phyloP scores from a whole-genome alignment of 1,139 yeast species.

The Petasospora fabianii region DNA sequence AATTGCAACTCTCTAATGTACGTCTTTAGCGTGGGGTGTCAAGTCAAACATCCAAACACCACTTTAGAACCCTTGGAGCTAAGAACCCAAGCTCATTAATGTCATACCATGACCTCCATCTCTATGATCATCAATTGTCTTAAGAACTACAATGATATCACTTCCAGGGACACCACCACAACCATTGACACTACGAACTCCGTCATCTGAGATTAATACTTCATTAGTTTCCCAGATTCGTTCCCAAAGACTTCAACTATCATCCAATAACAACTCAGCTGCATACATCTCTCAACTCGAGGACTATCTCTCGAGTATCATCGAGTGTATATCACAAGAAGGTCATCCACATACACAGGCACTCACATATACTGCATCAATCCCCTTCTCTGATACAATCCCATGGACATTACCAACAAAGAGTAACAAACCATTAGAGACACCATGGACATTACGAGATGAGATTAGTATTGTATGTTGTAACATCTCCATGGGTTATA shows the following conservation, averaged over 20 bases:
- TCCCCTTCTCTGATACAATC: background rate
- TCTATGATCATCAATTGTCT: no score
- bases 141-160: no score
- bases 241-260: background rate
- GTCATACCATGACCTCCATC: no score
- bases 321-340: background rate
- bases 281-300: background rate
- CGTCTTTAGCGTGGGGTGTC: no score
- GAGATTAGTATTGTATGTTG: constrained; percentile 11
- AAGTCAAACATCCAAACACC: no score
- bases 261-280: background rate
- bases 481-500: constrained; percentile 12
- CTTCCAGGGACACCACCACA: no score
- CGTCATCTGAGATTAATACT: no score
- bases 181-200: no score
- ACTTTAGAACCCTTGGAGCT: no score
- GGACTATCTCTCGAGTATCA: background rate
- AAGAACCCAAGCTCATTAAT: no score
- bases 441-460: constrained; percentile 11
- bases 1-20: no score
- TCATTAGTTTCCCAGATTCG: background rate
- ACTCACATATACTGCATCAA: background rate
- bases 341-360: background rate
- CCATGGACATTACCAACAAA: background rate
- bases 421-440: background rate